These are phyloP conservation scores for Aspergillus transmontanensis DNA, from an alignment of 2,329 filamentous ascomycete genomes.

Conservation along the genomic window DNA sequence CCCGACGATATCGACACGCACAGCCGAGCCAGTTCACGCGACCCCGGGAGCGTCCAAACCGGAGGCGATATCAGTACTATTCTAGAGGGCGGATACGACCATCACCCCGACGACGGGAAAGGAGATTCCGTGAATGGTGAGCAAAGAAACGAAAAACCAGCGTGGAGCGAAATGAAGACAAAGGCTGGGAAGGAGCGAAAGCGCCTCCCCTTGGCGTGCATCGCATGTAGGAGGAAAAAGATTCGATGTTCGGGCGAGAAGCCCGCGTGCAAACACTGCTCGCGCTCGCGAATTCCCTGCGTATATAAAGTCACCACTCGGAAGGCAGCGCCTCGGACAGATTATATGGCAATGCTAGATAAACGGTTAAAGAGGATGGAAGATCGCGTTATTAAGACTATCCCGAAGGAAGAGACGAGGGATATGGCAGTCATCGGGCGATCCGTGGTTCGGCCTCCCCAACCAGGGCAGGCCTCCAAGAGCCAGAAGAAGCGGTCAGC, in stretches of 20 bases:
- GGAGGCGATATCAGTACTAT: conserved; percentile 21
- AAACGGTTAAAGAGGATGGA: conserved; percentile 97
- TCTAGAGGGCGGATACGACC: conserved; percentile 7
- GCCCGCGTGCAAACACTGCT: conserved; percentile 93
- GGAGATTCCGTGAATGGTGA: conserved; percentile 25
- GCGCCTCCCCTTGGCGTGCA: conserved; percentile 87
- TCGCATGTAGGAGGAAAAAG: conserved; percentile 94
- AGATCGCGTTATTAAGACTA: conserved; percentile 92
- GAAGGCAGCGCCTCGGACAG: conserved; percentile 90
- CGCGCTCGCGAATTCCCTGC: conserved; percentile 88
- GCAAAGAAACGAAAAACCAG: conserved; percentile 60
- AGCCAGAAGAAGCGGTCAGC: conserved; percentile 76
- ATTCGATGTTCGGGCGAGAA: conserved; percentile 98
- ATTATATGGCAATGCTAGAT: conserved; percentile 99
- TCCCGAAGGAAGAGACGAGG: conserved; percentile 82
- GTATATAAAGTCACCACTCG: conserved; percentile 96
- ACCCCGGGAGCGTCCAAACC: conserved; percentile 32
- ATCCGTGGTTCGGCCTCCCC: conserved; percentile 81
- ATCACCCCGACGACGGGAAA: conserved; percentile 7
- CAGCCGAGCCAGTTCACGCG: conserved; percentile 40
- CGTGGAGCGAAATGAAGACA: conserved; percentile 83
- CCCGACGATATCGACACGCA: conserved; percentile 38
- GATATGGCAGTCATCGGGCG: conserved; percentile 69
- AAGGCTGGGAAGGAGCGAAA: conserved; percentile 97
- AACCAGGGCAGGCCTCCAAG: conserved; percentile 59